Evolutionary conservation across 805 yeast genomes (phyloP), one percentile per base, ranked within the genome.

Genomic region (Ogataea haglerorum): DNA sequence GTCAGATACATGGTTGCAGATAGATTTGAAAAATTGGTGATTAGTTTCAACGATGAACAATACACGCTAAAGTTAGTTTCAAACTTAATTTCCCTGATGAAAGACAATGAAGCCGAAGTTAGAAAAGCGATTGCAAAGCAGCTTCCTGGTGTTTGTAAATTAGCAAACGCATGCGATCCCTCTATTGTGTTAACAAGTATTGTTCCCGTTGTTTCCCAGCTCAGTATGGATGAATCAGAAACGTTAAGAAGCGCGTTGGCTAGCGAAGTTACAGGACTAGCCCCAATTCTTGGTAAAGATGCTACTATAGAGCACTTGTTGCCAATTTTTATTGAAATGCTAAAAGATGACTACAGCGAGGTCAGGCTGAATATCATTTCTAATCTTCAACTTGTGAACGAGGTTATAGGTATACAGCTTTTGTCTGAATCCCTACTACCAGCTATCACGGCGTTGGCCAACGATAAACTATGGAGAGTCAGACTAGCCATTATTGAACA

Each of bases 1-100:
- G 98, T 93, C 42, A 82, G 99, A 57, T 93, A 91, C 66, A 89
- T 93, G 82, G 95, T 95, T 24, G 96, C 97, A n/a, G 97, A 91
- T 61, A 76, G 89, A 54, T 90, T 89, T 58, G 86, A 82, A 52
- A 69, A 72, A 47, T 75, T 93, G 45, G 87, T 95, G 2, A 53
- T 66, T 13, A 80, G 78, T 49, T 81, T 90, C 56, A 70, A 72
- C 51, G 70, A 73, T 46, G 72, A 76, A 36, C 77, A 74, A 28
- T 66, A 70, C 22, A 82, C 80, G 49, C 70, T 82, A 55, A 73
- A 72, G 28, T 72, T 83, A 47, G 78, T 81, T 34, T 82, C 82
- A 29, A 85, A 89, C 33, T 82, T 91, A 59, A 72, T 88, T 45
- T 60, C 75, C 26, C 73, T 91, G 46, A 81, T 91, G 78, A 85